These are phyloP conservation scores for Paecilomyces variotii DNA, from an alignment of 2,329 filamentous ascomycete genomes.

Conservation along the genomic window DNA sequence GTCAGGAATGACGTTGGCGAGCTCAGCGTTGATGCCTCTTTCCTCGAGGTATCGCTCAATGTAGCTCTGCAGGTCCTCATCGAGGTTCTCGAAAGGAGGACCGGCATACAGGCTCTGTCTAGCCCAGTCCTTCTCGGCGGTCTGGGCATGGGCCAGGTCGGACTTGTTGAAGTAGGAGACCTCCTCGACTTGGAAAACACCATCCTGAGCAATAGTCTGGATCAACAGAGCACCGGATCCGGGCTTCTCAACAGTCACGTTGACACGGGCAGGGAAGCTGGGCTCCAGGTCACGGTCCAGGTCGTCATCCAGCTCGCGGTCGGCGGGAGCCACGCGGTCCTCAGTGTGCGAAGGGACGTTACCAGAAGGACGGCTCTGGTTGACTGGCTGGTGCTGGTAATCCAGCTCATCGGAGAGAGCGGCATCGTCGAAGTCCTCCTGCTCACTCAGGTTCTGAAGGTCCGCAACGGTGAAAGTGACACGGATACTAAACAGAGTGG, in stretches of 20 bases:
- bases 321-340: conserved; percentile 49
- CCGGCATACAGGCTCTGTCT: conserved; percentile 77
- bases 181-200: conserved; percentile 79
- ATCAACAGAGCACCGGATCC: conserved; percentile 78
- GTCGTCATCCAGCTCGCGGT: conserved; percentile 49
- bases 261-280: conserved; percentile 71
- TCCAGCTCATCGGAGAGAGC: conserved; percentile 53
- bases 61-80: conserved; percentile 88
- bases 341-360: conserved; percentile 46
- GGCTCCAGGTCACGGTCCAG: conserved; percentile 42
- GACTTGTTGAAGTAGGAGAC: conserved; percentile 78
- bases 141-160: conserved; percentile 66
- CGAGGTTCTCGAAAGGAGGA: conserved; percentile 85
- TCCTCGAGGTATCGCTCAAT: conserved; percentile 93
- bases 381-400: conserved; percentile 48
- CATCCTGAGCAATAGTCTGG: conserved; percentile 78
- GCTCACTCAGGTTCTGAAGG: conserved; percentile 58
- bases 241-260: conserved; percentile 81
- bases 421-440: conserved; percentile 48
- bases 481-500: conserved; percentile 51
- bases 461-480: conserved; percentile 80
- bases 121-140: conserved; percentile 67
- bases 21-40: conserved; percentile 76
- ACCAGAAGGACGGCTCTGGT: conserved; percentile 43
- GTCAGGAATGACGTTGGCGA: conserved; percentile 87